Base-by-base conservation (phyloP, 139 green algal genomes). In the Dunaliella primolecta region DNA sequence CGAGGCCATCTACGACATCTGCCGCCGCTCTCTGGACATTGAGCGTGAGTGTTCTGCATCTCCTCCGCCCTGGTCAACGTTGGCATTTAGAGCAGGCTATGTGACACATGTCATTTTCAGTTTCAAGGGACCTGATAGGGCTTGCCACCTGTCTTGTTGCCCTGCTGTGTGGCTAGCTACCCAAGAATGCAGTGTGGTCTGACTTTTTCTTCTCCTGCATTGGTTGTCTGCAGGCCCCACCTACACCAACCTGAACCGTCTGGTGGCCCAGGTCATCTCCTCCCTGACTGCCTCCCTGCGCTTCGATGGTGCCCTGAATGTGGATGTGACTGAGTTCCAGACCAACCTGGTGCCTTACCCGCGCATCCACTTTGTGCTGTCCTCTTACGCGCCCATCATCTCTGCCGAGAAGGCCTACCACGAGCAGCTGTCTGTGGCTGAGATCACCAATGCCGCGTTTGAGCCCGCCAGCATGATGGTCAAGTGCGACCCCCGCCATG, bases 321-420 rank as follows among this genome's bases (percentile, higher is more conserved):
- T 98, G 84, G 96, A 98, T 87, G 90, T 98, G 78, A 98, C 95
- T 56, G 96, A 98, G 94, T 99, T 99, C 95, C 89, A 99, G 95
- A 99, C 96, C 92, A 99, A 99, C 93, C 91, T 99, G 92, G 96
- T 99, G 91, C 96, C 96, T 75, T 99, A 98, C 92, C 96, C 96
- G 30, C 95, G 96, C 86, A 99, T 99, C 91, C 96, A 99, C 95
- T 99, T 99, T 91, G 98, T 99, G 96, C 95, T 99, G 72, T 97
- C 93, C 71, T 98, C 94, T 55, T 99, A 98, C 91, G 96, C 96
- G 21, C 96, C 96, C 34, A 94, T 99, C 80, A 98, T 99, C 92
- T 97, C 92, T 31, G 95, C 96, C 38, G 96, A 99, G 95, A 99
- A 99, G 93, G 96, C 96, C 31, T 98, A 98, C 93, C 96, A 98